Conservation (phyloP, 352 stramenopile species). For the Phytopythium cucurbitacearum region DNA sequence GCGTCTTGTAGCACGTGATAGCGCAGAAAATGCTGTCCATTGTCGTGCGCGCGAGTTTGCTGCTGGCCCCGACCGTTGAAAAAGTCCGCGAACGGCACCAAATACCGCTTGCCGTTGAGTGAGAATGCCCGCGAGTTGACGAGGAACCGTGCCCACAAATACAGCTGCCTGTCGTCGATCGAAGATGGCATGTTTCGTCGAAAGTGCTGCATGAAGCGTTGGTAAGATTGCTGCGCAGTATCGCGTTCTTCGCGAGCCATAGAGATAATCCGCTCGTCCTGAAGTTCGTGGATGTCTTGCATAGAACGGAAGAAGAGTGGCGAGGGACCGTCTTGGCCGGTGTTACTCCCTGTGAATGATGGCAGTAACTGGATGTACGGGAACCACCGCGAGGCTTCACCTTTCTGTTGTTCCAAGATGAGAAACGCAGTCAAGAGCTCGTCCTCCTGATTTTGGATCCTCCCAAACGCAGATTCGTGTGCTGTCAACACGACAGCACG, state of each 20-base stretch:
- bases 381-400: constrained; percentile 32
- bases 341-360: constrained; percentile 8
- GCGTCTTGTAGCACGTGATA: constrained; percentile 40
- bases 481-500: constrained; percentile 11
- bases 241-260: constrained; percentile 21
- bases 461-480: constrained; percentile 21
- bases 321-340: constrained; percentile 4
- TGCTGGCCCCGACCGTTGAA: constrained; percentile 73
- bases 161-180: constrained; percentile 5
- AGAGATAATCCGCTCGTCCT: constrained; percentile 41
- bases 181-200: constrained; percentile 4
- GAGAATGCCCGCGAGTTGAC: constrained; percentile 79
- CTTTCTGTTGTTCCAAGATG: constrained; percentile 43
- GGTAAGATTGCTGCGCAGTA: constrained; percentile 20
- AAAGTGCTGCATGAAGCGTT: constrained; percentile 47
- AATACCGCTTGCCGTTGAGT: constrained; percentile 57
- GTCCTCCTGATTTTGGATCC: constrained; percentile 26
- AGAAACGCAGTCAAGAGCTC: constrained; percentile 66
- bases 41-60: constrained; percentile 17
- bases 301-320: constrained; percentile 37
- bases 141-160: constrained; percentile 50
- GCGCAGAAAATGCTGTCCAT: constrained; percentile 52
- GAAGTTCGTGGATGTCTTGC: constrained; percentile 24
- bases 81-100: constrained; percentile 87
- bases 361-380: constrained; percentile 55